phyloP scores from a whole-genome alignment of 2,329 filamentous ascomycete species.

The Colletotrichum godetiae region DNA sequence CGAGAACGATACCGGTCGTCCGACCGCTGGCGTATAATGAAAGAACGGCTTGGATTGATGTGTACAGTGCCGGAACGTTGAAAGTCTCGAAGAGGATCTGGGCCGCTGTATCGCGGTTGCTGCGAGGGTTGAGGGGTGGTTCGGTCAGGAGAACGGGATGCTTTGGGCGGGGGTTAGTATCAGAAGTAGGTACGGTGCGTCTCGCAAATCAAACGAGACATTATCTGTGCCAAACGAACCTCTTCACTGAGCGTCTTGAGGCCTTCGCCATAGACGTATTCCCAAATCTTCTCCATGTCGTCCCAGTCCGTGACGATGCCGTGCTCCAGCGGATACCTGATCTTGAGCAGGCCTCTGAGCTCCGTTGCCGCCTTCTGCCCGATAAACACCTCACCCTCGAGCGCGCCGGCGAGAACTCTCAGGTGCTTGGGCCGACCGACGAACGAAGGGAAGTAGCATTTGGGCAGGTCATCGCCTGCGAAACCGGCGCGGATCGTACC shows the following conservation, averaged over 20 bases:
- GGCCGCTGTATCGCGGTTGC: slow-evolving; percentile 94
- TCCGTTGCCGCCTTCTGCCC: slow-evolving; percentile 89
- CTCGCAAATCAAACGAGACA: neutral
- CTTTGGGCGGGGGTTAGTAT: slow-evolving; percentile 53
- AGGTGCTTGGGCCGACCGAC: slow-evolving; percentile 96
- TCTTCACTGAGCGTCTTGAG: slow-evolving; percentile 98
- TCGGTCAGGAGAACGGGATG: slow-evolving; percentile 97
- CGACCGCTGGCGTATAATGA: slow-evolving; percentile 96
- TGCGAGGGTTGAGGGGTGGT: slow-evolving; percentile 92
- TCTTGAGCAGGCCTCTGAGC: slow-evolving; percentile 92
- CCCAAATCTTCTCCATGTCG: slow-evolving; percentile 99
- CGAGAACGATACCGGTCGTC: slow-evolving; percentile 95
- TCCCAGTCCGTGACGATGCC: slow-evolving; percentile 99
- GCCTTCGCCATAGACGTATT: slow-evolving; percentile 95
- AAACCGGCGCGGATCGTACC: slow-evolving; percentile 98
- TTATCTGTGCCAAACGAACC: slow-evolving; percentile 56
- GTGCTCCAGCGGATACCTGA: slow-evolving; percentile 94
- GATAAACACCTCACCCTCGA: slow-evolving; percentile 98
- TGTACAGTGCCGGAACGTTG: slow-evolving; percentile 96
- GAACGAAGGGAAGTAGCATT: slow-evolving; percentile 97
- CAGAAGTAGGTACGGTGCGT: neutral
- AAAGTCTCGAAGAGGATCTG: slow-evolving; percentile 99
- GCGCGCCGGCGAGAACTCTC: slow-evolving; percentile 92
- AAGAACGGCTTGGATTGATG: slow-evolving; percentile 95
- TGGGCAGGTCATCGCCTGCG: slow-evolving; percentile 93